Evolutionary conservation across 192 early-diverging fungal species (phyloP), one percentile per base, ranked within the genome.

Genomic region (Funneliformis geosporum): DNA sequence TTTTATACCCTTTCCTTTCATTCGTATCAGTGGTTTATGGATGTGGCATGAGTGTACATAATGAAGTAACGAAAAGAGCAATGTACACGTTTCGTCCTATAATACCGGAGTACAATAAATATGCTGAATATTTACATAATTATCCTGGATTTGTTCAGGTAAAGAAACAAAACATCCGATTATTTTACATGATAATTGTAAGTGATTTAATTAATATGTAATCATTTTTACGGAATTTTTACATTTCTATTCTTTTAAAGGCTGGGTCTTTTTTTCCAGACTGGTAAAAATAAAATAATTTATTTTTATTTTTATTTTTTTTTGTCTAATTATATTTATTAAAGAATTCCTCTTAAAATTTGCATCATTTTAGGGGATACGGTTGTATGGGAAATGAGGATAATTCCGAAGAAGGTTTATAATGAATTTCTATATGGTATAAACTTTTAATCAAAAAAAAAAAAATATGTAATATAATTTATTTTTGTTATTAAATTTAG

Each of bases 191-290:
- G n/a, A n/a, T 14, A 16, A 2, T 55, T 55, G 46, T 47, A 5
- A 47, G 2, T 4, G 16, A 47, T 47, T 47, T 47, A 14, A 47
- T 47, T 47, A 47, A 47, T 47, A 47, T 14, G 16, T 47, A 47
- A 47, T 18, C 18, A 18, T 55, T 18, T 16, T 55, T 5, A 21
- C 12, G 18, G 18, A 43, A 43, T 43, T 55, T 55, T 55, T 9
- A n/a, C n/a, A n/a, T 46, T 7, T 2, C 11, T 14, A 16, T 50
- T 50, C 47, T 21, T 16, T 18, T 55, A 55, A 55, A 74, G 73
- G 88, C 90, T 4, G 90, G 90, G 4, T 87, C 90, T 28, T 90
- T 86, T 72, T 91, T 91, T 81, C 90, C 90, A 21, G 90, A 91
- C 73, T 91, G 90, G 90, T 90, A 76, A 44, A 72, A n/a, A n/a